Evolutionary conservation across 176 grass and related monocot genomes (phyloP).

Genomic region (Raddia distichophylla): DNA sequence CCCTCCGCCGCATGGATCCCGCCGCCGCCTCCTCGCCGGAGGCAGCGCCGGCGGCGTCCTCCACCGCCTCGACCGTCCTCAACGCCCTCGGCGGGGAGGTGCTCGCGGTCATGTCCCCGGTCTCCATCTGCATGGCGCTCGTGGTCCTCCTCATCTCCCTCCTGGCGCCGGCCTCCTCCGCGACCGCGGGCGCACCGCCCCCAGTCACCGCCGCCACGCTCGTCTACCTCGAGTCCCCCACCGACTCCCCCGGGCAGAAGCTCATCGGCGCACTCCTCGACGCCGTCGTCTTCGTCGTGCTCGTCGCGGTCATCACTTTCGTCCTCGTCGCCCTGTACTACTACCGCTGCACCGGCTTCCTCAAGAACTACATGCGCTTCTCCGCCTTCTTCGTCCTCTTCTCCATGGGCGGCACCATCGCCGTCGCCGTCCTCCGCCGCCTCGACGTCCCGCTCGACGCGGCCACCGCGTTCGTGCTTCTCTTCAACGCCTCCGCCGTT

Average conservation of each 20-base stretch:
- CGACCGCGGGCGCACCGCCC: conserved; percentile 35
- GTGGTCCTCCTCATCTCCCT: conserved; percentile 86
- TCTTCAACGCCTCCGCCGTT: conserved; percentile 74
- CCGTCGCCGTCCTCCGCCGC: conserved; percentile 60
- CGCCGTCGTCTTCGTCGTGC: conserved; percentile 79
- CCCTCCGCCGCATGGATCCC: conserved; percentile 51
- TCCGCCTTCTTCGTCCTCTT: conserved; percentile 95
- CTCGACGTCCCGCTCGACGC: conserved; percentile 72
- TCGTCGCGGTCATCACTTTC: conserved; percentile 75
- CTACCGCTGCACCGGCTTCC: conserved; percentile 93
- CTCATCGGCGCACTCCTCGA: conserved; percentile 83
- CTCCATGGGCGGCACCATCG: conserved; percentile 89
- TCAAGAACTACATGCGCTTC: conserved; percentile 96
- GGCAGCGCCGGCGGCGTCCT: neutral
- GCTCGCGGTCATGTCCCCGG: conserved; percentile 85
- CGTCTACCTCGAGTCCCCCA: conserved; percentile 76
- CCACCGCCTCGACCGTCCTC: conserved; percentile 52
- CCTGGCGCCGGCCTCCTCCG: conserved; percentile 54
- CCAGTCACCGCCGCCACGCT: conserved; percentile 76
- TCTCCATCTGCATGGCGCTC: conserved; percentile 96
- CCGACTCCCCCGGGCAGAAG: conserved; percentile 67
- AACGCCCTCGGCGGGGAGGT: conserved; percentile 81
- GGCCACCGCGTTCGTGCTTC: conserved; percentile 60
- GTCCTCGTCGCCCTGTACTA: conserved; percentile 91
- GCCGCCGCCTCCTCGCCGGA: conserved; percentile 25